Base-by-base conservation (phyloP, 75 land plant species). In the Selaginella moellendorffii region DNA sequence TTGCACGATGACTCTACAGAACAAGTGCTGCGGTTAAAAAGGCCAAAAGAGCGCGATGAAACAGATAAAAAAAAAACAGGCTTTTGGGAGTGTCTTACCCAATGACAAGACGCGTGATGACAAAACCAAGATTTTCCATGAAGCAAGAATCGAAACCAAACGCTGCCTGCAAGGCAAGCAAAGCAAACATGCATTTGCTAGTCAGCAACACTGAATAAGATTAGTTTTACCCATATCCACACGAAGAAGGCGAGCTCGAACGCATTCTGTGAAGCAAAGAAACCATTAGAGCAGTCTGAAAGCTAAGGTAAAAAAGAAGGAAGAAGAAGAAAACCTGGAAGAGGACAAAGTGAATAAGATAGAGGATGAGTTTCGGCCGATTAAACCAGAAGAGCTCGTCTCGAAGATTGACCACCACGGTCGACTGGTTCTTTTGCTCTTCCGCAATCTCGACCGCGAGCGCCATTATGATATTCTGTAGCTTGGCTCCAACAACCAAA, bases 321-420 rank as follows among this genome's bases (percentile, higher is more conserved):
- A 5, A 36, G 5, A 36, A 36, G 46, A 36, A 5, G 14, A 5
- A 36, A 5, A 90, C 97, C 97, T 79, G 81, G 71, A 92, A 92
- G 27, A 88, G 69, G 19, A 77, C 69, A 53, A 83, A 85, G 69
- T 88, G 97, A 26, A 92, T 72, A 22, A 88, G 66, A 64, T 66
- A 70, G 24, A 92, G 83, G 31, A 92, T 54, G 12, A 85, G 59
- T 14, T 62, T 23, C 24, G 95, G 97, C 25, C 78, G 51, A 27
- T 68, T 26, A 53, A 92, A 92, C 97, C 97, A 92, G 67, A 92
- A 92, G 31, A 88, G 73, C 2, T 63, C 62, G 58, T 92, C 87
- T 20, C 78, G 67, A 20, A 77, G 86, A 42, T 78, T 71, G 17
- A 88, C 79, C 84, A 26, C 81, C 54, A 19, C 82, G 89, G 31